Percentiles rank a stretch among this genome's conserved stretches.
phyloP scores from a whole-genome alignment of 352 stramenopile species.

The Pseudoperonospora humuli region DNA sequence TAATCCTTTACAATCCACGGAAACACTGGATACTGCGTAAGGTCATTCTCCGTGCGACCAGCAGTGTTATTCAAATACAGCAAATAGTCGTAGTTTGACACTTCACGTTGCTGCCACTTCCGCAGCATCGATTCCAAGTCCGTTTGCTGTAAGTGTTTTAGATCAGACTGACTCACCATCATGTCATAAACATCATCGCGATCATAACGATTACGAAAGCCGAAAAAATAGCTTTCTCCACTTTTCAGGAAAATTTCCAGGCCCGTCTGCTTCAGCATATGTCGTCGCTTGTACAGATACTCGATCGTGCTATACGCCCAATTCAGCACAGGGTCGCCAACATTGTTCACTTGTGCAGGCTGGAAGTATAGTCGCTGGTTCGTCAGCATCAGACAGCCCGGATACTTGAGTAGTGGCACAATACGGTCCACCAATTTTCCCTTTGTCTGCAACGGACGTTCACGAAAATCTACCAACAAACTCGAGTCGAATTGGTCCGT shows the following conservation, averaged over 20 bases:
- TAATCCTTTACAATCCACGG: slow-evolving; percentile 95
- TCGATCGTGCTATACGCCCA: slow-evolving; percentile 78
- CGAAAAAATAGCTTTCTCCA: slow-evolving; percentile 73
- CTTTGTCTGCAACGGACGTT: slow-evolving; percentile 63
- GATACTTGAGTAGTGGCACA: slow-evolving; percentile 86
- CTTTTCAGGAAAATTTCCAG: slow-evolving; percentile 81
- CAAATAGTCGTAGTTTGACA: slow-evolving; percentile 95
- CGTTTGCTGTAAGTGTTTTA: slow-evolving; percentile 51
- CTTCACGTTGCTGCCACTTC: slow-evolving; percentile 75
- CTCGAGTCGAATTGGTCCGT: slow-evolving; percentile 84
- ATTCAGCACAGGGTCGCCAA: slow-evolving; percentile 79
- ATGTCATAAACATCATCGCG: slow-evolving; percentile 82
- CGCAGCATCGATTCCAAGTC: slow-evolving; percentile 70
- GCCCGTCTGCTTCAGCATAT: slow-evolving; percentile 86
- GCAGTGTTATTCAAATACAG: slow-evolving; percentile 85
- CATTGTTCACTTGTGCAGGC: slow-evolving; percentile 88
- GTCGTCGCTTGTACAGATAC: slow-evolving; percentile 79
- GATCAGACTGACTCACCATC: slow-evolving; percentile 67
- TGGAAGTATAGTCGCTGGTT: slow-evolving; percentile 87
- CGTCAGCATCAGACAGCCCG: slow-evolving; percentile 89
- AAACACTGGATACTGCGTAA: slow-evolving; percentile 97
- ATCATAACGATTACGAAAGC: slow-evolving; percentile 59
- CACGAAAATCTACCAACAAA: slow-evolving; percentile 85
- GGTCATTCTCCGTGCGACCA: slow-evolving; percentile 81
- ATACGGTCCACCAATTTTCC: slow-evolving; percentile 85